phyloP scores from a whole-genome alignment of 495 filamentous ascomycete species.

The Pseudomonodictys pantanalensis region DNA sequence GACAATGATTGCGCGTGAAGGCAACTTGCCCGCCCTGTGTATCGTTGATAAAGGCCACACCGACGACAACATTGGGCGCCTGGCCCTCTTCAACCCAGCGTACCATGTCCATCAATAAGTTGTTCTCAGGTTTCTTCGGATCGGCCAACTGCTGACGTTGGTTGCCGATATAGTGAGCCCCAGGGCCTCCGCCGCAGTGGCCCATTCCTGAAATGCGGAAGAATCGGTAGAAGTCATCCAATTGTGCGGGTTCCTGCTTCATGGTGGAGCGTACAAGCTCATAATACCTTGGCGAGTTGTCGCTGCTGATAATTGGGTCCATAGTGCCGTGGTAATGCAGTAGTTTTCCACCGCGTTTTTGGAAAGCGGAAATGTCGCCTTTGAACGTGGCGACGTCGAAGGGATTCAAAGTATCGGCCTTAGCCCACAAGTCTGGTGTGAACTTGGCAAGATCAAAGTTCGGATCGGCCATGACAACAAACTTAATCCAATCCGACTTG shows the following conservation, averaged over 20 bases:
- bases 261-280: slow-evolving; percentile 46
- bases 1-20: not conserved
- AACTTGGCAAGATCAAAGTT: slow-evolving; percentile 47
- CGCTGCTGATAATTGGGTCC: slow-evolving; percentile 30
- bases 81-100: not conserved
- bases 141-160: too few relatives aligned
- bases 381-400: slow-evolving; percentile 51
- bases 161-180: not conserved
- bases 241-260: too few relatives aligned
- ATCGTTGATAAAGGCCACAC: not conserved
- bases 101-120: not conserved
- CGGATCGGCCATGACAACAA: slow-evolving; percentile 51
- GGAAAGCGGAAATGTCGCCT: slow-evolving; percentile 28
- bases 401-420: slow-evolving; percentile 34
- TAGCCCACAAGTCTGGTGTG: slow-evolving; percentile 42
- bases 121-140: not conserved
- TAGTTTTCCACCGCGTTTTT: slow-evolving; percentile 29
- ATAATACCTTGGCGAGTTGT: slow-evolving; percentile 31
- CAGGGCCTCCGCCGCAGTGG: not conserved
- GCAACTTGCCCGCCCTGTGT: not conserved
- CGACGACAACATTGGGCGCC: not conserved
- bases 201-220: not conserved
- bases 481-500: slow-evolving; percentile 44
- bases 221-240: not conserved
- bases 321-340: slow-evolving; percentile 34